Base-by-base conservation (phyloP, 2,329 filamentous ascomycete genomes). In the Macroventuria anomochaeta region DNA sequence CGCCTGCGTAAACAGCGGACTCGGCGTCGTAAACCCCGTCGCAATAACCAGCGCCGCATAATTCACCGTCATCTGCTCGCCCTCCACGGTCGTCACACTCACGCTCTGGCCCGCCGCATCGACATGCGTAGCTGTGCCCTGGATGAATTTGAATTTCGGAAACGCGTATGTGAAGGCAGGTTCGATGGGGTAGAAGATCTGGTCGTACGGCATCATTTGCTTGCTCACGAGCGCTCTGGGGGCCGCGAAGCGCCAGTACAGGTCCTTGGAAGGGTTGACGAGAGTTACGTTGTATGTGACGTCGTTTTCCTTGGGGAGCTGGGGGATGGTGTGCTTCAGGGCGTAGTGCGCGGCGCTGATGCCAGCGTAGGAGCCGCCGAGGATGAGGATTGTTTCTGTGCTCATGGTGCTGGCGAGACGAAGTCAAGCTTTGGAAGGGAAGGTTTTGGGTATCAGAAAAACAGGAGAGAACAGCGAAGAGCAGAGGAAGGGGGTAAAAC, bases 21-120 rank as follows among this genome's bases (percentile, higher is more conserved):
- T 77, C 0, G 76, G 70, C 1, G 82, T 81, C 12, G 70, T 76
- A 20, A 81, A 77, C 3, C 83, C 83, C 1, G 83, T 83, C 3
- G 83, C 82, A 58, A 85, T 81, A 33, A 86, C 75, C 7, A 86
- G 77, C 11, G 81, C 78, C 46, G 81, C 76, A 64, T 82, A 86
- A 5, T 74, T 63, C 21, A 85, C 63, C 7, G 59, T 62, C 37
- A 63, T 62, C 34, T 68, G 64, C 51, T 67, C 71, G 53, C 62
- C 69, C 18, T 69, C 66, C 17, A 65, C 72, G 15, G 71, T 75
- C 17, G 61, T 62, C 2, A 73, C 63, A 26, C 66, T 64, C 3
- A 86, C 78, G 0, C 72, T 80, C 42, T 81, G 79, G 3, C 62
- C 70, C 7, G 73, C 67, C 0, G 74, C 59, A 53, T 85, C 77